phyloP scores from a whole-genome alignment of 1,284 basidiomycete genomes.

The Ustanciosporium gigantosporum region DNA sequence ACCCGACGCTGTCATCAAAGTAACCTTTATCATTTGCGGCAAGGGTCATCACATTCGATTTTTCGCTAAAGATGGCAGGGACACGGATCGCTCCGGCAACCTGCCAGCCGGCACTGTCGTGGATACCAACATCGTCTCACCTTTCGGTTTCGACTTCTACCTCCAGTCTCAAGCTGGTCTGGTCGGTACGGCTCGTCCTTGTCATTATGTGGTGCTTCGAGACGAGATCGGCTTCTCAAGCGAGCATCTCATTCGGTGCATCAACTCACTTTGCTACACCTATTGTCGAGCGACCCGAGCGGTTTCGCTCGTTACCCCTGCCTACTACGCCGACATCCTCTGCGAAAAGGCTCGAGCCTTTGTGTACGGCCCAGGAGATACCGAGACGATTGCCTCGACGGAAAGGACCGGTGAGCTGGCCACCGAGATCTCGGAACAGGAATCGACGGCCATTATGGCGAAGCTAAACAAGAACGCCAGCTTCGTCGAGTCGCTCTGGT shows the following conservation, averaged over 20 bases:
- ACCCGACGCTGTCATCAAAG: slow-evolving; percentile 57
- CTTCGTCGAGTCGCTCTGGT: slow-evolving; percentile 27
- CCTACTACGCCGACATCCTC: slow-evolving; percentile 64
- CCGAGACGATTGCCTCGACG: slow-evolving; percentile 6
- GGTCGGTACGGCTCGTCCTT: slow-evolving; percentile 62
- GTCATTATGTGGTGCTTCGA: slow-evolving; percentile 61
- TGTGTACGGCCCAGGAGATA: slow-evolving; percentile 58
- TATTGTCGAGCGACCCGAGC: slow-evolving; percentile 63
- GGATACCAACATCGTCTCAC: slow-evolving; percentile 62
- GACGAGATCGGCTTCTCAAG: slow-evolving; percentile 60
- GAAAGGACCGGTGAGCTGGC: not conserved
- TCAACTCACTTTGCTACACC: slow-evolving; percentile 62
- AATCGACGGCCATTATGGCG: slow-evolving; percentile 19
- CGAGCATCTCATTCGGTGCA: slow-evolving; percentile 47
- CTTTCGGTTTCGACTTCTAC: slow-evolving; percentile 62
- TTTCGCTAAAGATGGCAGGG: slow-evolving; percentile 57
- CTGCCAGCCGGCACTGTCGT: slow-evolving; percentile 61
- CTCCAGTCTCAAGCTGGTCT: slow-evolving; percentile 54
- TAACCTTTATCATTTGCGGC: slow-evolving; percentile 42
- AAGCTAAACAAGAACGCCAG: slow-evolving; percentile 4
- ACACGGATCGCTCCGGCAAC: slow-evolving; percentile 63
- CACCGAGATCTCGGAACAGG: slow-evolving; percentile 10
- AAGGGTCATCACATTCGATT: slow-evolving; percentile 63
- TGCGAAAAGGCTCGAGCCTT: slow-evolving; percentile 62
- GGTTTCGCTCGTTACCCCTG: slow-evolving; percentile 61